Base-by-base conservation (phyloP, 805 yeast species). In the Kluyveromyces siamensis region DNA sequence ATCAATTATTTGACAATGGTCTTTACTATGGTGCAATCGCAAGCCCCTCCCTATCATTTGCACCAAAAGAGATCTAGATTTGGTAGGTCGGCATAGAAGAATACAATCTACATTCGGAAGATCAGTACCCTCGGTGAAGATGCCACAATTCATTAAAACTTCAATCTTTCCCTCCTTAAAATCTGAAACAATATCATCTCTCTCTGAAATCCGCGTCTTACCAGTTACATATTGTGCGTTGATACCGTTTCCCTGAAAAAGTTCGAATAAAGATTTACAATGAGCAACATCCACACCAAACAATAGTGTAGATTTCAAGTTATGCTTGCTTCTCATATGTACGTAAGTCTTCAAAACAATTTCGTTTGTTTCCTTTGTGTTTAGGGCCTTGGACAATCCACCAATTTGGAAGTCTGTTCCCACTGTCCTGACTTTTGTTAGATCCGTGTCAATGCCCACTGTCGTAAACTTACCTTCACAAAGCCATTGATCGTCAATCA, bases 11-110 rank as follows among this genome's bases (percentile, higher is more conserved):
- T 83, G 84, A 58, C 97, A 88, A 50, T 72, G 69, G 2, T 72
- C 63, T 59, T 90, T 90, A 0, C 74, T 77, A 2, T 73, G 68
- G 56, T 80, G 80, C 13, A 78, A 55, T 37, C 98, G 68, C 39
- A 90, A 67, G 0, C 97, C 98, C 48, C 98, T 72, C 0, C 98
- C 98, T 17, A 90, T 75, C 96, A 90, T 90, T 61, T 90, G 98
- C 16, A 81, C 73, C 37, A 87, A 66, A 40, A 90, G 66, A 0
- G 84, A 79, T 33, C 80, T 68, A 0, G 96, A 89, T 50, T 74
- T 74, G 0, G 96, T 86, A 1, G 96, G 96, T 35, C 96, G 69
- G 3, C 87, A 85, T 33, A 90, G 64, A 27, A 90, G 71, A 11
- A 90, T 69, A 30, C 88, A 81, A 59, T 90, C 97, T 49, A 89